Evolutionary conservation across 208 protist genomes (phyloP), one percentile per base, ranked within the genome.

Genomic region (Perkinsela sp.): DNA sequence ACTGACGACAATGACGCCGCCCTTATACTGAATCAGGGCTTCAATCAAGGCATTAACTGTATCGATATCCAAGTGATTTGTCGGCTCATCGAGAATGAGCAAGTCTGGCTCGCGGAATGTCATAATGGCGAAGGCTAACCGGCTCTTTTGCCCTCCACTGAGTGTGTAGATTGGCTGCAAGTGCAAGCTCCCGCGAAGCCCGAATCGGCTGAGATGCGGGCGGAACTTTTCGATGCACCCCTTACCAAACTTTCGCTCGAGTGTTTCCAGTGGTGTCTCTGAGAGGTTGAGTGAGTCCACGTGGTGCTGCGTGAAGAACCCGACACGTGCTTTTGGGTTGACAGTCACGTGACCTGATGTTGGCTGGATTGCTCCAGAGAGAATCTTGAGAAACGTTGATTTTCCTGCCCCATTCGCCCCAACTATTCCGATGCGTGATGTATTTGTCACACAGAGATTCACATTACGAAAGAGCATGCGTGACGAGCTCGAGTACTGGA

Each of bases 61-160:
- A 74, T 94, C 90, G 75, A 94, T 92, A 69, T 94, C 90, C 28
- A 96, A 72, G 73, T 96, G 92, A 76, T 95, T 96, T 0, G 89
- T 94, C 28, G 90, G 91, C 83, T 97, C 94, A 81, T 97, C 94
- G 30, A 98, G 80, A 29, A 97, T 67, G 32, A 98, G 78, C 57
- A 97, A 72, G 74, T 96, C 85, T 22, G 95, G 94, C 29, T 83
- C 81, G 30, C 76, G 79, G 67, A 90, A 93, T 0, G 90, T 93
- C 66, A 97, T 90, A 75, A 80, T 83, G 1, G 94, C 85, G n/a
- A 96, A 81, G 32, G 84, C 83, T 13, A 95, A 78, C 29, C 94
- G 83, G 32, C 88, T 88, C 74, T 94, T 93, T 79, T 97, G 91
- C 28, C 94, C 92, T 40, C 91, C 92, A 68, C 85, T 93, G 68